These are phyloP conservation scores for Lactarius sanguifluus DNA, from an alignment of 768 basidiomycete genomes.

Conservation along the genomic window DNA sequence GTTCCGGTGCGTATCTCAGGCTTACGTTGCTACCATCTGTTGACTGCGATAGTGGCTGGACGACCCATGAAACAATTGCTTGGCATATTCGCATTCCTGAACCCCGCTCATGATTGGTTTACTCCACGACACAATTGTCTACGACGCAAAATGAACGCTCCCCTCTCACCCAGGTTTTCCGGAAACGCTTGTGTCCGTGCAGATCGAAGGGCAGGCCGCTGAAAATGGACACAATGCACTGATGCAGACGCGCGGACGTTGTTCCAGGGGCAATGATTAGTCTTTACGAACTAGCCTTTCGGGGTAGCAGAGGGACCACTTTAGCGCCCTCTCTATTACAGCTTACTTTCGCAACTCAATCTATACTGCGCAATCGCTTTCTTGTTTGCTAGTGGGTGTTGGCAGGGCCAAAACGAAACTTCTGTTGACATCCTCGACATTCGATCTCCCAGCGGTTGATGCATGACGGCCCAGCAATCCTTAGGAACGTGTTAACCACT, in stretches of 20 bases:
- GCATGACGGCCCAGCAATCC: not conserved
- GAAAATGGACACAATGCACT: not conserved
- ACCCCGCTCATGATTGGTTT: not conserved
- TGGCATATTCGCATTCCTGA: not conserved
- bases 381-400: not conserved
- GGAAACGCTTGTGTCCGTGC: not conserved
- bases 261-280: not conserved
- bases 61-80: not conserved
- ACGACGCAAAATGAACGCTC: not conserved
- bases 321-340: no score
- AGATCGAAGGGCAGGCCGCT: not conserved
- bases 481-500: slow-evolving; percentile 1
- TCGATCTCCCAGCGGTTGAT: not conserved
- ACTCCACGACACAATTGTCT: not conserved
- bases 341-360: not conserved
- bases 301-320: not conserved
- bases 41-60: not conserved
- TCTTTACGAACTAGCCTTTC: not conserved
- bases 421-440: not conserved
- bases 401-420: not conserved
- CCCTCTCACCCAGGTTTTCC: not conserved
- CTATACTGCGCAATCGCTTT: not conserved
- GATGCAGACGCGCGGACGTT: not conserved
- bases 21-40: not conserved
- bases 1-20: not conserved